Base-by-base conservation (phyloP, 176 grass and related monocot genomes). In the Bromus sterilis region DNA sequence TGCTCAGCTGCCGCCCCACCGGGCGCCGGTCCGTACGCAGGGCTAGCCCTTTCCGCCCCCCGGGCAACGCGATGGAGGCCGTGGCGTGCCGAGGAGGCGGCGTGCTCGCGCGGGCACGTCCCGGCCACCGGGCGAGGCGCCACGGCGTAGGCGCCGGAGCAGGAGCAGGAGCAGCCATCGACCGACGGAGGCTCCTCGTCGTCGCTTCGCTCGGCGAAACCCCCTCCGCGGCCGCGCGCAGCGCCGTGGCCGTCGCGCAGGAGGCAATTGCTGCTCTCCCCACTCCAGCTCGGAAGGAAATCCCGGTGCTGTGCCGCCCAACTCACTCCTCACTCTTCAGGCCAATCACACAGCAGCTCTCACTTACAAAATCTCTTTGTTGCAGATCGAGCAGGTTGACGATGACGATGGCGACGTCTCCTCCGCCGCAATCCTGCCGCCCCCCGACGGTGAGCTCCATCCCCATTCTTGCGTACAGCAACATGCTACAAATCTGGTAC, bases 121-220 rank as follows among this genome's bases (percentile, higher is more conserved):
- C 49, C 4, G 39, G 76, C 29, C 56, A 34, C 51, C 33, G 51
- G 49, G 51, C 23, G 43, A 33, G 59, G 69, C 76, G 25, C 7
- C 81, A 51, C 40, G 70, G 82, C 40, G 13, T 60, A 1, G 24
- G 46, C 80, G 31, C 35, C 7, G n/a, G n/a, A 7, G 16, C 46
- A 16, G 16, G 44, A 46, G 7, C 34, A 4, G 34, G 60, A 16
- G n/a, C 49, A 16, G n/a, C 49, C 9, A 23, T 18, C 9, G 41
- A 63, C 2, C 62, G 78, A 0, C 28, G 82, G 6, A 62, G 78
- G 71, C 11, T 81, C 55, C 63, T 81, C 63, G 77, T 56, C 78
- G 77, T 65, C 77, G 82, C 77, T 71, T 89, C 87, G 31, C 40
- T 77, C 32, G 33, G 61, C 23, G 79, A 72, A 75, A 7, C 37